Evolutionary conservation across 2,329 filamentous ascomycete genomes (phyloP).

Genomic region (Zymoseptoria tritici): DNA sequence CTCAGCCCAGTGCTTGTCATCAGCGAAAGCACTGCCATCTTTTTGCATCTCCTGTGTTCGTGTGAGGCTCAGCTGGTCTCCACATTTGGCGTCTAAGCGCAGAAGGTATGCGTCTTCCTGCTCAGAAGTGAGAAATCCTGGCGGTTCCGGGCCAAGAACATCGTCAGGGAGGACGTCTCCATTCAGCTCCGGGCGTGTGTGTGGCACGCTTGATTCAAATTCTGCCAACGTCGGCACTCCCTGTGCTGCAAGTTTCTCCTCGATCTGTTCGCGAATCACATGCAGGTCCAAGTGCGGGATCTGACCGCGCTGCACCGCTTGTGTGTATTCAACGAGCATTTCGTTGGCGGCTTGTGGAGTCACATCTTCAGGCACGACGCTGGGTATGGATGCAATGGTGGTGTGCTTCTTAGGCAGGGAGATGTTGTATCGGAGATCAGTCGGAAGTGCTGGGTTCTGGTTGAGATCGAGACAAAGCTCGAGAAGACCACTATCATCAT

Average conservation of each 20-base stretch:
- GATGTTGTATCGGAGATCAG: conserved; percentile 48
- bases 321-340: conserved; percentile 28
- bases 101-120: conserved; percentile 69
- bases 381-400: conserved; percentile 44
- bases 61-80: conserved; percentile 40
- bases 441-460: conserved; percentile 50
- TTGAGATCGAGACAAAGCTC: conserved; percentile 89
- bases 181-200: conserved; percentile 23
- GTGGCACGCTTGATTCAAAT: conserved; percentile 36
- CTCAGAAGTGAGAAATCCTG: conserved; percentile 59
- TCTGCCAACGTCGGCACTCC: conserved; percentile 26
- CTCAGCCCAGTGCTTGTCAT: conserved; percentile 29
- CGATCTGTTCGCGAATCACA: conserved; percentile 27
- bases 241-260: conserved; percentile 25
- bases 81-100: conserved; percentile 51
- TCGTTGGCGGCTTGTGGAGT: conserved; percentile 26
- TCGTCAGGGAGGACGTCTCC: conserved; percentile 27
- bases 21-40: conserved; percentile 7
- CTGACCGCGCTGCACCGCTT: conserved; percentile 27
- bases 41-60: conserved; percentile 10
- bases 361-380: conserved; percentile 39
- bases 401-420: conserved; percentile 68
- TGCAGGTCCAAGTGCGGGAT: conserved; percentile 27
- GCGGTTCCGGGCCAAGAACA: conserved; percentile 49
- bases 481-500: conserved; percentile 62